A percentile compares a stretch with the other conserved stretches of the same genome.
Evolutionary conservation across 805 yeast genomes (phyloP).

Genomic region (Schizosaccharomyces pombe): DNA sequence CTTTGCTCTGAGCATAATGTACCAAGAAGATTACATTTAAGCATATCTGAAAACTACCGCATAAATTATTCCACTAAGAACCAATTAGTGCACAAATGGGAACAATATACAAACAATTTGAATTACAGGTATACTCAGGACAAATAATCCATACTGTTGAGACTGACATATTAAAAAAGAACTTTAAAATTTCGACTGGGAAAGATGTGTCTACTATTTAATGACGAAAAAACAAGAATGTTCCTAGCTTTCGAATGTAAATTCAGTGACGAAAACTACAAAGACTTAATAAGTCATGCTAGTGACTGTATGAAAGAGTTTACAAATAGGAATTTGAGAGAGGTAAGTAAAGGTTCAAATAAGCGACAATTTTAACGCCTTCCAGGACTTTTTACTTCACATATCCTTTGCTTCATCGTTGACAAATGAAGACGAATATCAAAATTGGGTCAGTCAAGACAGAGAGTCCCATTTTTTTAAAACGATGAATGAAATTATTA

Average conservation of each 20-base stretch:
- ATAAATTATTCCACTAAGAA: too few relatives aligned
- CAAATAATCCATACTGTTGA: too few relatives aligned
- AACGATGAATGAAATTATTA: too few relatives aligned
- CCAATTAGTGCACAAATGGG: too few relatives aligned
- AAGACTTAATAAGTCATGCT: neutral
- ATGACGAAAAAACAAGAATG: neutral
- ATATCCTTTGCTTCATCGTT: neutral
- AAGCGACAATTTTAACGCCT: neutral
- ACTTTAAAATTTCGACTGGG: neutral
- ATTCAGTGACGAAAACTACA: neutral
- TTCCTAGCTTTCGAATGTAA: neutral
- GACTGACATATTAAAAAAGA: neutral
- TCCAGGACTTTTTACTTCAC: neutral
- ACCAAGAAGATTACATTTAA: neutral
- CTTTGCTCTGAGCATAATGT: neutral
- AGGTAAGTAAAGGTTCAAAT: neutral
- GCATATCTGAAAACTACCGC: neutral
- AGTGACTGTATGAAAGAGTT: neutral
- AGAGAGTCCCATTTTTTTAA: too few relatives aligned
- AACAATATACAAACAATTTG: too few relatives aligned
- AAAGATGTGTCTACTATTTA: neutral
- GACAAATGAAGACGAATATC: neutral
- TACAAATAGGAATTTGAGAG: neutral
- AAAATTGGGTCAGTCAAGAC: neutral
- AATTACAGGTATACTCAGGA: too few relatives aligned